phyloP scores from a whole-genome alignment of 116 monocot species.

The Cymodocea nodosa region DNA sequence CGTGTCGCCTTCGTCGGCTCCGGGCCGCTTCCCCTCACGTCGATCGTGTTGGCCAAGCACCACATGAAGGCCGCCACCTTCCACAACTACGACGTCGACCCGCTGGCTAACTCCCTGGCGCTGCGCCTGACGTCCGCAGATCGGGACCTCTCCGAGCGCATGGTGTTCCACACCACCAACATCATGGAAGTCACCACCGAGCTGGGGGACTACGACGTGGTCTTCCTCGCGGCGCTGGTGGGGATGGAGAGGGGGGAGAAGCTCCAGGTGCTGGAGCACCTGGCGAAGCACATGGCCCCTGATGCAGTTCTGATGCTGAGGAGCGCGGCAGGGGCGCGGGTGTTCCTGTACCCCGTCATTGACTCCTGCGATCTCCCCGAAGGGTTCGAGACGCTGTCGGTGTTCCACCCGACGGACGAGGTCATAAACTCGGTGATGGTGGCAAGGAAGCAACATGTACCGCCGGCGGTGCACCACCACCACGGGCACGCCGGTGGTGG shows the following conservation, averaged over 20 bases:
- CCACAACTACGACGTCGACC: slow-evolving; percentile 48
- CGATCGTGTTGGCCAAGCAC: slow-evolving; percentile 31
- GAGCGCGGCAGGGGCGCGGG: slow-evolving; percentile 62
- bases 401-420: slow-evolving; percentile 57
- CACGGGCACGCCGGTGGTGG: slow-evolving; percentile 1
- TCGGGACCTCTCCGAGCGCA: slow-evolving; percentile 12
- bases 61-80: slow-evolving; percentile 19
- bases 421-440: slow-evolving; percentile 79
- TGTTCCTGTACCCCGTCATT: slow-evolving; percentile 69
- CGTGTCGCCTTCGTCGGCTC: slow-evolving; percentile 47
- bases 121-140: slow-evolving; percentile 15
- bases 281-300: slow-evolving; percentile 43
- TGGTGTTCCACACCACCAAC: slow-evolving; percentile 27
- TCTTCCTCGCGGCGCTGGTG: slow-evolving; percentile 81
- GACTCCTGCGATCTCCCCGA: slow-evolving; percentile 20
- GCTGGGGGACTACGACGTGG: slow-evolving; percentile 39
- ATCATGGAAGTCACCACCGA: slow-evolving; percentile 20
- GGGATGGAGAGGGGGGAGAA: slow-evolving; percentile 40
- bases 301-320: slow-evolving; percentile 55
- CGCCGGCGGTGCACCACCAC: neutral
- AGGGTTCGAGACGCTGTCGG: slow-evolving; percentile 52
- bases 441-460: slow-evolving; percentile 21
- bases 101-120: slow-evolving; percentile 22
- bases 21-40: slow-evolving; percentile 38
- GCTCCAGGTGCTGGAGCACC: slow-evolving; percentile 35